Evolutionary conservation across 2,329 filamentous ascomycete species (phyloP).

Genomic region (Trichoderma asperellum): DNA sequence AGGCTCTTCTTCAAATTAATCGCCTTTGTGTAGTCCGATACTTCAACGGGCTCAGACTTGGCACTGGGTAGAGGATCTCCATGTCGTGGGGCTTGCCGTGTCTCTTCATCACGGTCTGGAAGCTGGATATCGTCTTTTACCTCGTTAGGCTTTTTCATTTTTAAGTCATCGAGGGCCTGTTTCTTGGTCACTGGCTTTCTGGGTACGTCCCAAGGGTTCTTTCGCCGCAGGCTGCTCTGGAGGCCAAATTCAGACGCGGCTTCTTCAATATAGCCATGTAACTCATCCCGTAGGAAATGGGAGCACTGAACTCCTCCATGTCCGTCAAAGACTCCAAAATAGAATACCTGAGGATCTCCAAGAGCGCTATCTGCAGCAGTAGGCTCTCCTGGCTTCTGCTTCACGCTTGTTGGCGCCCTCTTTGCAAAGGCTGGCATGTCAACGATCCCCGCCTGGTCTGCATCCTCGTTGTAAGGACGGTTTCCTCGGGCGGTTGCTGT

Average conservation of each 20-base stretch:
- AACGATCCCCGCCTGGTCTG: conserved; percentile 91
- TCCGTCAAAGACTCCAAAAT: conserved; percentile 95
- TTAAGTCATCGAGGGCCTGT: conserved; percentile 42
- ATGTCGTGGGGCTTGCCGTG: conserved; percentile 44
- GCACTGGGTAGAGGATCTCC: conserved; percentile 44
- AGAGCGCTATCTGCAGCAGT: conserved; percentile 75
- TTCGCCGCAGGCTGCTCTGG: conserved; percentile 69
- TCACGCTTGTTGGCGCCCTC: conserved; percentile 69
- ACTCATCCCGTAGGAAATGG: conserved; percentile 77
- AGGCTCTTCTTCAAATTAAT: conserved; percentile 71
- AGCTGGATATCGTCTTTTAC: conserved; percentile 45
- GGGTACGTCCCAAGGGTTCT: conserved; percentile 38
- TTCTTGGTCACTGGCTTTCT: conserved; percentile 35
- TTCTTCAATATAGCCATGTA: conserved; percentile 89
- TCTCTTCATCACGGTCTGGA: conserved; percentile 39
- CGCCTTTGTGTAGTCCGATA: conserved; percentile 62
- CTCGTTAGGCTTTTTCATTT: conserved; percentile 56
- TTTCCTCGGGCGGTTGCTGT: conserved; percentile 77
- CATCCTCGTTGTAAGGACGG: conserved; percentile 88
- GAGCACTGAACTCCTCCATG: conserved; percentile 91
- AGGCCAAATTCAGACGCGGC: conserved; percentile 77
- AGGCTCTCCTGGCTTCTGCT: conserved; percentile 59
- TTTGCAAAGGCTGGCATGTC: conserved; percentile 92
- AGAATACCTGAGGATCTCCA: conserved; percentile 95
- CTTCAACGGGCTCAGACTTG: conserved; percentile 53